phyloP scores from a whole-genome alignment of 2,329 filamentous ascomycete species.

The Tolypocladium paradoxum region DNA sequence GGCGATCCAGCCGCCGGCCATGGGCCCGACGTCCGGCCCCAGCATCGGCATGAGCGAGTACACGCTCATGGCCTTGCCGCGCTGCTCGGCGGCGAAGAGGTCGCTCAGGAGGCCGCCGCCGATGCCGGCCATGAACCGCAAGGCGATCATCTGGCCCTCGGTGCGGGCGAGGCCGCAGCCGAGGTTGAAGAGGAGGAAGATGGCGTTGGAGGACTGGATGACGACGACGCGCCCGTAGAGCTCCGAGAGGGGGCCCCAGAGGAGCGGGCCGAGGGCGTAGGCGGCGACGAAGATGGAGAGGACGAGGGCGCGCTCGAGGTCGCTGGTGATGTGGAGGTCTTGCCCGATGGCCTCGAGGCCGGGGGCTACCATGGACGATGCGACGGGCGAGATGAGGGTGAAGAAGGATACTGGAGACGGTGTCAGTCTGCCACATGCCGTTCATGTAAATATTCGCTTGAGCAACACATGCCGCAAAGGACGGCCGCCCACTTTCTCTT shows the following conservation, averaged over 20 bases:
- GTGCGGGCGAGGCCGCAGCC: conserved; percentile 51
- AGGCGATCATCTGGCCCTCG: conserved; percentile 49
- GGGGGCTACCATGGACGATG: conserved; percentile 46
- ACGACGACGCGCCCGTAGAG: conserved; percentile 41
- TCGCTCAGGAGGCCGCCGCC: conserved; percentile 56
- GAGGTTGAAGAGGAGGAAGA: conserved; percentile 49
- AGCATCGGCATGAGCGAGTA: conserved; percentile 53
- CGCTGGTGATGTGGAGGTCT: conserved; percentile 40
- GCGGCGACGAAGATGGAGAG: conserved; percentile 33
- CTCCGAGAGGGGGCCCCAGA: conserved; percentile 53
- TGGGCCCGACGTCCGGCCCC: conserved; percentile 40
- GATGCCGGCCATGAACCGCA: conserved; percentile 49
- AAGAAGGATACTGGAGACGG: conserved; percentile 33
- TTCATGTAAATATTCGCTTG: too few species aligned
- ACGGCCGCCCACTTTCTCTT: conserved; percentile 47
- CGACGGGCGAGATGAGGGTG: conserved; percentile 49
- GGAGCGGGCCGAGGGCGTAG: conserved; percentile 45
- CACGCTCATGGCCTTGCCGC: conserved; percentile 51
- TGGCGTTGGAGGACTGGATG: conserved; percentile 40
- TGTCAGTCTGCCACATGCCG: too few species aligned
- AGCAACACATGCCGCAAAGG: conserved; percentile 14
- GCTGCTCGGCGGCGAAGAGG: conserved; percentile 45
- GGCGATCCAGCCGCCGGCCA: conserved; percentile 30
- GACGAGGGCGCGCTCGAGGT: conserved; percentile 30
- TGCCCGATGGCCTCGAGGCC: conserved; percentile 37